Conservation (phyloP, 2,329 filamentous ascomycete species). For the Fusarium abutilonis region DNA sequence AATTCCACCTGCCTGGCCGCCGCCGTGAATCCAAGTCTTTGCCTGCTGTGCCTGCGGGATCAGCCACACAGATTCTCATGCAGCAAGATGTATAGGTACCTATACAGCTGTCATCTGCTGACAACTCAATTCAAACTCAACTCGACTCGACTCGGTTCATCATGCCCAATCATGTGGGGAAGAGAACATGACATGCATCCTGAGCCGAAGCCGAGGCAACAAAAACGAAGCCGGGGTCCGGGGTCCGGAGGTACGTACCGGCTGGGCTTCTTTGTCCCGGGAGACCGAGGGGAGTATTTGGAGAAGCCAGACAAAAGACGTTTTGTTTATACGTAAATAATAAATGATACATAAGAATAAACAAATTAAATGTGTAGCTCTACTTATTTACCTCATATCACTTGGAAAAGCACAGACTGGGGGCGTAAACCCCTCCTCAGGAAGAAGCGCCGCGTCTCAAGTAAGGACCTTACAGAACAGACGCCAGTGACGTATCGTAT, state of each 20-base stretch:
- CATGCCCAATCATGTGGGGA: slow-evolving; percentile 24
- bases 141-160: slow-evolving; percentile 14
- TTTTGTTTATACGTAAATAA: not conserved
- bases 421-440: slow-evolving; percentile 15
- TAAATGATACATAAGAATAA: not conserved
- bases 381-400: too few species aligned
- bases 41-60: not conserved
- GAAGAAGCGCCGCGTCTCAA: not conserved
- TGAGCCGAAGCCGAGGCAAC: slow-evolving; percentile 47
- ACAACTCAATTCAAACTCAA: too few species aligned
- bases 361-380: too few species aligned
- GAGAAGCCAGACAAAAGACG: slow-evolving; percentile 7
- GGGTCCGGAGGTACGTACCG: slow-evolving; percentile 30
- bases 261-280: slow-evolving; percentile 32
- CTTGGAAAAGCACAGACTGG: slow-evolving; percentile 6
- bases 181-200: slow-evolving; percentile 21
- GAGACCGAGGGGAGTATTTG: slow-evolving; percentile 29
- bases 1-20: slow-evolving; percentile 37
- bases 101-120: too few species aligned
- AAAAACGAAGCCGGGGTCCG: slow-evolving; percentile 32
- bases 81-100: not conserved
- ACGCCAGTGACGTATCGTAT: slow-evolving; percentile 30
- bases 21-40: not conserved
- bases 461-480: not conserved
- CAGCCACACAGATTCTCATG: not conserved